phyloP scores from a whole-genome alignment of 1,139 yeast species.

The Pichia sorboxylosa region DNA sequence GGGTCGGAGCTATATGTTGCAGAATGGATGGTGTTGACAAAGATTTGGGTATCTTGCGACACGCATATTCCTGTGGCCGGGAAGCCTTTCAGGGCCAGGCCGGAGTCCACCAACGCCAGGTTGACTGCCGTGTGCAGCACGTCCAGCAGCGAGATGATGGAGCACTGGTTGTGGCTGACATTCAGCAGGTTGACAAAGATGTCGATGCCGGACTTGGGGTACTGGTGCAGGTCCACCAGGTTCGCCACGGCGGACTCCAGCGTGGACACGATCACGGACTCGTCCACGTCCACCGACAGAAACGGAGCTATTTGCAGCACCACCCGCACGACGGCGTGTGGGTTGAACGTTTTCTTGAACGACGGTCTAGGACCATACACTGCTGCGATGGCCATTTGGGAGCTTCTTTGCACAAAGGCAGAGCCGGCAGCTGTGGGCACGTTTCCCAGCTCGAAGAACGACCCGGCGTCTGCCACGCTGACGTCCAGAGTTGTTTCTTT shows the following conservation, averaged over 20 bases:
- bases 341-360: constrained; percentile 19
- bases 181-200: constrained; percentile 61
- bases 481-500: not conserved
- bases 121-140: constrained; percentile 50
- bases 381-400: constrained; percentile 52
- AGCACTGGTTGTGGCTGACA: constrained; percentile 27
- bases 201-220: constrained; percentile 85
- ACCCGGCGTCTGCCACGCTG: constrained; percentile 2
- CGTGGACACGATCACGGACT: constrained; percentile 31
- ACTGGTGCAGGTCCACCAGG: constrained; percentile 53
- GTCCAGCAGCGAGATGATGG: constrained; percentile 29
- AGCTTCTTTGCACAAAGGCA: constrained; percentile 60
- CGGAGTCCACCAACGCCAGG: constrained; percentile 73
- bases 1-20: constrained; percentile 6
- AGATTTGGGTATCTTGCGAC: constrained; percentile 1
- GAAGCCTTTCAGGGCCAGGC: constrained; percentile 66
- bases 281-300: constrained; percentile 9
- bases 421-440: constrained; percentile 77
- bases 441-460: constrained; percentile 42
- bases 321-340: constrained; percentile 19
- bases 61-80: constrained; percentile 42
- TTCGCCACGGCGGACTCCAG: constrained; percentile 31
- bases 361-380: constrained; percentile 89
- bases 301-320: constrained; percentile 15
- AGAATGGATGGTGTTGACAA: constrained; percentile 15